Base-by-base conservation (phyloP, 129 eudicot species). In the Artemisia tridentata region DNA sequence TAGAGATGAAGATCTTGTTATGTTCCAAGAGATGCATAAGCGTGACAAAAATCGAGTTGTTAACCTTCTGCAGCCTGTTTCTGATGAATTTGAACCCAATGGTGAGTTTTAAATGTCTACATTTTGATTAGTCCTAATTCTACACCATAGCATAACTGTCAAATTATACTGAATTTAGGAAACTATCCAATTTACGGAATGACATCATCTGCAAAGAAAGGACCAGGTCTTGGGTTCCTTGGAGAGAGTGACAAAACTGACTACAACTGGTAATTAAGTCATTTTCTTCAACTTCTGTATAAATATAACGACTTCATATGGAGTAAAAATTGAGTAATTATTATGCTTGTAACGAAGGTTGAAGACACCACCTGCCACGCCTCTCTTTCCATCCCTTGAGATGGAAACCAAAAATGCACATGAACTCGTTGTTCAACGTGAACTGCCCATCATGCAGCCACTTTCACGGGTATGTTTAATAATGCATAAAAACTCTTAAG, bases 361-460 rank as follows among this genome's bases (percentile, higher is more conserved):
- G 70, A 89, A 89, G 82, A 86, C 96, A 20, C 96, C 96, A 18
- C 96, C 96, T 0, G 96, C 96, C 6, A 89, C 96, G 14, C 96
- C 96, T 69, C 81, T 89, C 43, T 89, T 89, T 71, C 90, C 92
- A 14, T 89, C 96, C 23, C 84, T 89, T 54, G 96, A 89, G 73
- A 82, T 89, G 96, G 96, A 89, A 63, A 17, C 96, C 1, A 75
- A 11, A 71, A 74, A 84, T 67, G 81, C 75, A 5, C 80, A 81
- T 0, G 83, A 86, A 50, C 82, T 86, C 3, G 86, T 80, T 51
- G 72, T 84, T 67, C 92, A 89, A 53, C 72, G 86, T 34, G 96
- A 89, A 73, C n/a, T 89, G 63, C 90, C 96, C 77, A 82, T 89
- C 69, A 20, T 76, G 43, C 96, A 84, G 56, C 86, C 90, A 14